These are phyloP conservation scores for Lentinus tigrinus DNA, from an alignment of 768 basidiomycete species.

Conservation along the genomic window DNA sequence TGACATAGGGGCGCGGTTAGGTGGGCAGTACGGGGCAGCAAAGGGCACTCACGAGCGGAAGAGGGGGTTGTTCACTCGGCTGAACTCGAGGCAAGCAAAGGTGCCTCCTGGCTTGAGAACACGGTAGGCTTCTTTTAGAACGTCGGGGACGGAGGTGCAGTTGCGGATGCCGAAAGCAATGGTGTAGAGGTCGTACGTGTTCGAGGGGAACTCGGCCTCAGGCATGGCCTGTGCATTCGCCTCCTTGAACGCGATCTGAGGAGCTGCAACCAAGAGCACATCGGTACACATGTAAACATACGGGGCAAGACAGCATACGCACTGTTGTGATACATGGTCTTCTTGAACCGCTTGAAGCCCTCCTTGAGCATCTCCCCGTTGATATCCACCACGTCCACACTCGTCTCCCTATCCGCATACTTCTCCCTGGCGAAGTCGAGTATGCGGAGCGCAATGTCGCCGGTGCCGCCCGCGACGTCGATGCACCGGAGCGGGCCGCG, in stretches of 20 bases:
- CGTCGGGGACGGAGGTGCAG: slow-evolving; percentile 88
- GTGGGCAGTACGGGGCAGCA: not conserved
- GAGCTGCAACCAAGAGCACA: slow-evolving; percentile 49
- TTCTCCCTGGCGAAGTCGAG: slow-evolving; percentile 88
- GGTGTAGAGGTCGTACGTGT: slow-evolving; percentile 94
- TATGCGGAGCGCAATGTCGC: slow-evolving; percentile 94
- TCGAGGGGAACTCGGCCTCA: slow-evolving; percentile 63
- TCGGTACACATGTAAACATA: not conserved
- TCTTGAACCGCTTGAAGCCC: slow-evolving; percentile 85
- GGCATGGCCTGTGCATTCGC: slow-evolving; percentile 88
- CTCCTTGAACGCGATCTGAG: slow-evolving; percentile 90
- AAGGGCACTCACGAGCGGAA: slow-evolving; percentile 70
- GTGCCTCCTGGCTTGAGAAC: slow-evolving; percentile 95
- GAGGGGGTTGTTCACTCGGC: slow-evolving; percentile 85
- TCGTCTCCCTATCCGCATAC: slow-evolving; percentile 86
- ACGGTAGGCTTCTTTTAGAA: slow-evolving; percentile 84
- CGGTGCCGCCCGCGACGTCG: slow-evolving; percentile 96
- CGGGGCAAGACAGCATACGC: slow-evolving; percentile 26
- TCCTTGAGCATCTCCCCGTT: slow-evolving; percentile 95
- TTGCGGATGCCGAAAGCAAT: slow-evolving; percentile 99
- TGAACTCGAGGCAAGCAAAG: slow-evolving; percentile 96
- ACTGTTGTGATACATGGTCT: slow-evolving; percentile 99
- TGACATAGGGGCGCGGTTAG: slow-evolving; percentile 31
- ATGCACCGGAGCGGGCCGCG: slow-evolving; percentile 78
- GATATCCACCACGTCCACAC: slow-evolving; percentile 89